These are phyloP conservation scores for Corymbia calophylla DNA, from an alignment of 441 rosid species.

Conservation along the genomic window DNA sequence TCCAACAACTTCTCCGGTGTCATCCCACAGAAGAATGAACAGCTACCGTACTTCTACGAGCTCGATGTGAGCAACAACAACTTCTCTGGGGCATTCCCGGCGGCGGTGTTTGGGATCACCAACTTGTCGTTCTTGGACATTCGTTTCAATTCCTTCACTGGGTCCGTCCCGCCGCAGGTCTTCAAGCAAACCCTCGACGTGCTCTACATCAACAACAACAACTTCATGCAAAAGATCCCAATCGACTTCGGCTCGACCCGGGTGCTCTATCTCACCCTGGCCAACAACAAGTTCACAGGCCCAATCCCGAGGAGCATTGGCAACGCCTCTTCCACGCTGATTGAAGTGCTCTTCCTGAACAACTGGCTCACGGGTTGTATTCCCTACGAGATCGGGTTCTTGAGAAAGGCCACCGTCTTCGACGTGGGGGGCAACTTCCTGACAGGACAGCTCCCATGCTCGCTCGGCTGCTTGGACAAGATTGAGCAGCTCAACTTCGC, in stretches of 20 bases:
- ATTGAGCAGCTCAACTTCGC: conserved; percentile 34
- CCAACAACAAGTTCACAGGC: conserved; percentile 43
- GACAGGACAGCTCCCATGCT: conserved; percentile 40
- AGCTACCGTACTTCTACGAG: conserved; percentile 28
- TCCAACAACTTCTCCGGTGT: conserved; percentile 35
- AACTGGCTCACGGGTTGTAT: conserved; percentile 36
- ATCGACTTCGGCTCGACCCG: conserved; percentile 25
- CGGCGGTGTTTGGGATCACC: conserved; percentile 5
- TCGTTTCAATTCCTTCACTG: conserved; percentile 34
- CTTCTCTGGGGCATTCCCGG: conserved; percentile 31
- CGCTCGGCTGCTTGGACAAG: conserved; percentile 31
- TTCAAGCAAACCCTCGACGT: conserved; percentile 19
- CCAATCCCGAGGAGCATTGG: conserved; percentile 33
- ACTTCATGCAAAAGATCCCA: conserved; percentile 26
- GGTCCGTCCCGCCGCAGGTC: conserved; percentile 29
- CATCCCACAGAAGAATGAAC: conserved; percentile 9
- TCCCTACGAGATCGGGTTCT: conserved; percentile 39
- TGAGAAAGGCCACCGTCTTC: conserved; percentile 18
- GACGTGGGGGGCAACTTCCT: conserved; percentile 31
- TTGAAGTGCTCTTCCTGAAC: conserved; percentile 31
- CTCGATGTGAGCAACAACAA: conserved; percentile 48
- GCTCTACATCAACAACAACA: conserved; percentile 38
- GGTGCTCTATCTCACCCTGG: conserved; percentile 32
- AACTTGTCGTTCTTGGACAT: conserved; percentile 29
- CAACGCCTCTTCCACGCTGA: conserved; percentile 18